Percentiles rank a stretch among this genome's conserved stretches.
phyloP scores from a whole-genome alignment of 192 early-diverging fungal species.

The Umbelopsis ramanniana region DNA sequence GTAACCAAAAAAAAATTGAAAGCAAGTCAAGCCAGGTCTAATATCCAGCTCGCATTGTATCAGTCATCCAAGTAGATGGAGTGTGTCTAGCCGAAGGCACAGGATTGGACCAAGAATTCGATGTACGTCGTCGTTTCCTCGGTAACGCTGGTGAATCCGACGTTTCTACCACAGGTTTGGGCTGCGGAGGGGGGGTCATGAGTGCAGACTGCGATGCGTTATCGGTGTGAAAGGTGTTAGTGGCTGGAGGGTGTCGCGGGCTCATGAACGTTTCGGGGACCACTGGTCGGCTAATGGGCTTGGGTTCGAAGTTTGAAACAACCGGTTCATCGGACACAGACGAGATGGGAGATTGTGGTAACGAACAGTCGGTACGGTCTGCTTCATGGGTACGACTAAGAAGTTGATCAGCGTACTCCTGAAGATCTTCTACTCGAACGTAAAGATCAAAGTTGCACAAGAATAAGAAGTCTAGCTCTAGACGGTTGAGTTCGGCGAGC shows the following conservation, averaged over 20 bases:
- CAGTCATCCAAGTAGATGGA: not conserved
- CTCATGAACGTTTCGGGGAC: slow-evolving; percentile 7
- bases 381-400: slow-evolving; percentile 43
- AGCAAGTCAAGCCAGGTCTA: not conserved
- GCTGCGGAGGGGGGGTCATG: not conserved
- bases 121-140: not conserved
- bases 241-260: not conserved
- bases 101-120: not conserved
- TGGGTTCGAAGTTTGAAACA: not conserved
- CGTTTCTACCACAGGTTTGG: not conserved
- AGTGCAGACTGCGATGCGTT: not conserved
- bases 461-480: slow-evolving; percentile 78
- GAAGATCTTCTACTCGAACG: slow-evolving; percentile 62
- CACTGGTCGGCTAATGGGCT: not conserved
- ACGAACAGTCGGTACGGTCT: slow-evolving; percentile 1
- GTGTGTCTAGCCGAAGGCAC: not conserved
- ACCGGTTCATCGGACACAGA: not conserved
- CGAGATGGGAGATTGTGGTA: not conserved
- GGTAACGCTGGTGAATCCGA: not conserved
- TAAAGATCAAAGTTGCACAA: slow-evolving; percentile 72
- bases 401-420: slow-evolving; percentile 66
- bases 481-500: slow-evolving; percentile 69
- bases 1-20: not conserved
- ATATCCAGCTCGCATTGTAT: slow-evolving; percentile 13
- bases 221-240: no score